Evolutionary conservation across 495 filamentous ascomycete genomes (phyloP).

Genomic region (Penicillium pulvis): DNA sequence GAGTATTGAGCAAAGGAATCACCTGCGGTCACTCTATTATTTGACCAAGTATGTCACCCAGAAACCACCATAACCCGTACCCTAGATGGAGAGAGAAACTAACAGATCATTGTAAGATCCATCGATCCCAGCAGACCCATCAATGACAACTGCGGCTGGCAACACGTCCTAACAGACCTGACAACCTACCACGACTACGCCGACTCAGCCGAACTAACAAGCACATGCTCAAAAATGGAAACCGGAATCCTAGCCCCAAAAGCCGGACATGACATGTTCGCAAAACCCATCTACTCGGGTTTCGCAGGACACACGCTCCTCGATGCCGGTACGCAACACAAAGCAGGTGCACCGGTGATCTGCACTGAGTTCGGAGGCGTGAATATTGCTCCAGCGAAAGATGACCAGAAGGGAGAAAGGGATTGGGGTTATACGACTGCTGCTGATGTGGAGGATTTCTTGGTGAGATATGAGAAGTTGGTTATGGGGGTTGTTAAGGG

Average conservation of each 20-base stretch:
- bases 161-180: slow-evolving; percentile 59
- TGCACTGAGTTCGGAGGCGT: slow-evolving; percentile 63
- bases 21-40: slow-evolving; percentile 59
- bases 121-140: slow-evolving; percentile 60
- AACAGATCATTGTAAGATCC: slow-evolving; percentile 25
- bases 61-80: too few relatives aligned
- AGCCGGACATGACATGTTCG: slow-evolving; percentile 49
- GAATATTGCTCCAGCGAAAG: slow-evolving; percentile 53
- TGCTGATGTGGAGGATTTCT: slow-evolving; percentile 34
- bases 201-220: slow-evolving; percentile 48
- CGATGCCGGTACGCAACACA: slow-evolving; percentile 48
- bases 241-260: slow-evolving; percentile 49
- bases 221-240: slow-evolving; percentile 46
- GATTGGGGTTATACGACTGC: slow-evolving; percentile 48
- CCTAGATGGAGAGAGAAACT: background rate
- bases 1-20: slow-evolving; percentile 56
- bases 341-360: slow-evolving; percentile 54
- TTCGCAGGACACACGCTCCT: slow-evolving; percentile 23
- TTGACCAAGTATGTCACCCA: slow-evolving; percentile 53
- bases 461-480: slow-evolving; percentile 35
- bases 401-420: slow-evolving; percentile 22
- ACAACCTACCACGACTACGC: slow-evolving; percentile 64
- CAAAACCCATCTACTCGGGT: slow-evolving; percentile 36
- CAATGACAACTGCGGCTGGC: slow-evolving; percentile 69
- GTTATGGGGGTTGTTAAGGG: slow-evolving; percentile 40